Evolutionary conservation across 148 eudicot genomes (phyloP), one percentile per base, ranked within the genome.

Genomic region (Fagopyrum homotropicum): DNA sequence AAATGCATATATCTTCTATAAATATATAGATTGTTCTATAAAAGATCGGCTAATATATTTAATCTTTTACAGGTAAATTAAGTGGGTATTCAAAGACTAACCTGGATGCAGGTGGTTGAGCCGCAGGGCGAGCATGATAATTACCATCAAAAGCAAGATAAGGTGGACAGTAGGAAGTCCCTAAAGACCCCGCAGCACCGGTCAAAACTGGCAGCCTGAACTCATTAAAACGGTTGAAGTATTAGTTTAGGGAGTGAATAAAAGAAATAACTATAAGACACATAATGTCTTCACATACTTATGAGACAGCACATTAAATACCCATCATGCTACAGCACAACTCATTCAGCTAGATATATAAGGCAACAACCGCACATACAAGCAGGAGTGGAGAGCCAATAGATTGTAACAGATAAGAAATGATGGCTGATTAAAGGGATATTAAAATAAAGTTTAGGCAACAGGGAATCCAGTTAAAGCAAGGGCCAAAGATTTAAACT

Each of bases 141-240:
- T 88, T 80, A 77, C 91, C 93, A 81, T 91, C 95, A 83, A 89
- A 84, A 56, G 93, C 43, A 56, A 90, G 63, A 88, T 88, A 92
- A 26, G 97, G 98, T 66, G 92, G 76, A 79, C 89, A 85, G 70
- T 87, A 93, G n/a, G 89, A 46, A 66, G 91, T 84, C 48, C 98
- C 98, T 75, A 92, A 75, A 78, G 91, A 88, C 75, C 98, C 98
- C 49, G 93, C 92, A 78, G 97, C 85, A 79, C 97, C 89, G 52
- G 97, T 90, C 83, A 94, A 78, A 84, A 91, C 87, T 50, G 97
- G 95, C 29, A 91, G 80, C 98, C 98, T 94, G 82, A 69, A 79
- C 22, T 46, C 6, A 72, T 47, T 10, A 8, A 72, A 72, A 47
- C 22, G 47, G 16, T 9, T 35, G 40, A 35, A 35, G 0, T 46